Evolutionary conservation across 2,329 filamentous ascomycete species (phyloP).

Genomic region (Tolypocladium ovalisporum): DNA sequence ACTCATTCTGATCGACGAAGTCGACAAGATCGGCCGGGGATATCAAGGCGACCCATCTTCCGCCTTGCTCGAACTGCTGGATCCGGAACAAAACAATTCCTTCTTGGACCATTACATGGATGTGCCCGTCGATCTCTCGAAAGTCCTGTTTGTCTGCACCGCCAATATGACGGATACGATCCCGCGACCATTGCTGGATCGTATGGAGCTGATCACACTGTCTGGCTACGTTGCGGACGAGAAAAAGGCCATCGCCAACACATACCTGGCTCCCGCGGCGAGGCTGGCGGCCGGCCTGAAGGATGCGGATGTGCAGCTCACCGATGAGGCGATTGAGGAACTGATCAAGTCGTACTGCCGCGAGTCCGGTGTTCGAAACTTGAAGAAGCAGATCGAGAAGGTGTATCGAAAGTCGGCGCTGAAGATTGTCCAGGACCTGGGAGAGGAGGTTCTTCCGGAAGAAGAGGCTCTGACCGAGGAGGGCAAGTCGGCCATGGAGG

Average conservation of each 20-base stretch:
- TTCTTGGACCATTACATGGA: slow-evolving; percentile 99
- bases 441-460: slow-evolving; percentile 73
- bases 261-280: slow-evolving; percentile 86
- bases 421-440: slow-evolving; percentile 92
- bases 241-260: slow-evolving; percentile 96
- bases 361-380: slow-evolving; percentile 90
- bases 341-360: slow-evolving; percentile 98
- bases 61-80: slow-evolving; percentile 82
- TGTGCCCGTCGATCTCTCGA: slow-evolving; percentile 91
- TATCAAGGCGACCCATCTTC: slow-evolving; percentile 96
- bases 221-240: slow-evolving; percentile 96
- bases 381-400: slow-evolving; percentile 99
- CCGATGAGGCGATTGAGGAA: slow-evolving; percentile 82
- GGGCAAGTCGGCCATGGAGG: slow-evolving; percentile 66
- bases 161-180: slow-evolving; percentile 99
- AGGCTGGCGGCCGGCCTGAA: slow-evolving; percentile 88
- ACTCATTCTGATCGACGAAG: slow-evolving; percentile 88
- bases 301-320: slow-evolving; percentile 79
- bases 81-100: slow-evolving; percentile 93
- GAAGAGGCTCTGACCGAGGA: slow-evolving; percentile 75
- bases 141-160: slow-evolving; percentile 96
- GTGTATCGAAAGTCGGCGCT: slow-evolving; percentile 94
- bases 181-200: slow-evolving; percentile 80
- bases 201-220: slow-evolving; percentile 95
- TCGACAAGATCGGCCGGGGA: slow-evolving; percentile 95